These are phyloP conservation scores for Claviceps sp. DNA, from an alignment of 2,329 filamentous ascomycete genomes.

Conservation along the genomic window DNA sequence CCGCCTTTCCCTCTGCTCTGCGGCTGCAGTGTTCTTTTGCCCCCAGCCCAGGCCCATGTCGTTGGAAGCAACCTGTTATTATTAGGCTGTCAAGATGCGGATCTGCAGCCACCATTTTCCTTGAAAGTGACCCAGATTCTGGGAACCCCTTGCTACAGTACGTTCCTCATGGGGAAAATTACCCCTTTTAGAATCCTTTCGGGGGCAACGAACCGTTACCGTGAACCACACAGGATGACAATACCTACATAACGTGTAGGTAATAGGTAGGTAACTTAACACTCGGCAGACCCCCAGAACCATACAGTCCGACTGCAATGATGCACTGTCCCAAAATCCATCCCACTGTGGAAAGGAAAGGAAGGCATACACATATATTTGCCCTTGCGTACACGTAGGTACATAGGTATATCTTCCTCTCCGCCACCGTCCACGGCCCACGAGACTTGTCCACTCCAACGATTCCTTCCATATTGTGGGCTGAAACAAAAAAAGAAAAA, in stretches of 20 bases:
- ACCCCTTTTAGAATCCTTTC: background rate
- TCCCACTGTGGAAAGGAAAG: background rate
- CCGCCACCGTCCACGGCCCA: background rate
- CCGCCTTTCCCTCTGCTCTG: background rate
- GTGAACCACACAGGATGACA: background rate
- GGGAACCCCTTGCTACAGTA: too few species aligned
- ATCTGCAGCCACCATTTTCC: background rate
- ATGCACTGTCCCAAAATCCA: background rate
- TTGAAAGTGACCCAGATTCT: background rate
- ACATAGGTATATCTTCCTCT: background rate
- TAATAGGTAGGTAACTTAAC: too few species aligned
- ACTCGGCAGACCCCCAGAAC: constrained; percentile 2
- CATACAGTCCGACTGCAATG: background rate
- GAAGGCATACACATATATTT: background rate
- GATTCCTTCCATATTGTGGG: background rate
- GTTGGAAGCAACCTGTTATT: too few species aligned
- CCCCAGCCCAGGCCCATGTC: background rate
- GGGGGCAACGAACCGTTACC: background rate
- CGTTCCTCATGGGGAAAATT: background rate
- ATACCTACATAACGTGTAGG: background rate
- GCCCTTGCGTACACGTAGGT: background rate
- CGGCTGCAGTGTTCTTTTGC: background rate
- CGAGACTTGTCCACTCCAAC: background rate
- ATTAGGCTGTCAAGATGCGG: background rate
- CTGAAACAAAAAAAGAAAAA: background rate